Conservation (phyloP, 2,329 filamentous ascomycete species). For the Paecilomyces variotii region DNA sequence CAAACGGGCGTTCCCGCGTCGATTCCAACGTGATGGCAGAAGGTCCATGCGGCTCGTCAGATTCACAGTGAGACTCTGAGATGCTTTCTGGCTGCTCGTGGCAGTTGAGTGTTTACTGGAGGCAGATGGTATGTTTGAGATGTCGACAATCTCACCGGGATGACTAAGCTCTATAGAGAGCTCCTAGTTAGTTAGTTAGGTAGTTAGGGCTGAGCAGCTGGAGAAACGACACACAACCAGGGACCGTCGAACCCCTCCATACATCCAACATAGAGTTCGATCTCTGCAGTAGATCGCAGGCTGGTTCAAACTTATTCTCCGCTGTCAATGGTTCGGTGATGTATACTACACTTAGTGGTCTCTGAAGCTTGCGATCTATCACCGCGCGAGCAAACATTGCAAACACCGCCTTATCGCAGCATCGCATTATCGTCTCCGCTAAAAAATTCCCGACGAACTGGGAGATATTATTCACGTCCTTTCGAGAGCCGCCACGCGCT, state of each 20-base stretch:
- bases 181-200: too few species aligned
- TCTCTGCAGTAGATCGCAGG: background rate
- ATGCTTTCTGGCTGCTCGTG: background rate
- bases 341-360: background rate
- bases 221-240: background rate
- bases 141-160: background rate
- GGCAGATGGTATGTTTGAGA: background rate
- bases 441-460: slow-evolving; percentile 1
- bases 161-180: too few species aligned
- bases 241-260: background rate
- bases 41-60: background rate
- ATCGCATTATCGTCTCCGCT: slow-evolving; percentile 12
- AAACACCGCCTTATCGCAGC: background rate
- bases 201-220: too few species aligned
- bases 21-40: background rate
- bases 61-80: background rate
- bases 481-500: background rate
- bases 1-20: background rate
- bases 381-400: background rate
- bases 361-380: slow-evolving; percentile 6
- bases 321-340: background rate
- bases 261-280: background rate
- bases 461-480: background rate
- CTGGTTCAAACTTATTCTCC: background rate
- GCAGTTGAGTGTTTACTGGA: background rate